Evolutionary conservation across 441 rosid species (phyloP).

Genomic region (Erodium texanum): DNA sequence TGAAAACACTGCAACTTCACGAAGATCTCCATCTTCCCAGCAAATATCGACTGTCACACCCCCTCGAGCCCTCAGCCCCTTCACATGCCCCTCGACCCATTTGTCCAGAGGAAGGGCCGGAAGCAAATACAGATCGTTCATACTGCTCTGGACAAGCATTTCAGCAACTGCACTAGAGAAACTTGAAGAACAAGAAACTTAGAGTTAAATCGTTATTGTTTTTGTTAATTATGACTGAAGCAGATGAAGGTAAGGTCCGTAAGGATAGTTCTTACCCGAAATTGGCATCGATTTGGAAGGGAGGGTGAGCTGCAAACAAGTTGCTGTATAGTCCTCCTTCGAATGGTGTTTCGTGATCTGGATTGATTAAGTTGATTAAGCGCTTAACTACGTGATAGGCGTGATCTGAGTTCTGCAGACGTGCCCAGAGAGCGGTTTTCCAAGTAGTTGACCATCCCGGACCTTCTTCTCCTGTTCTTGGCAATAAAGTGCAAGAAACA

Average conservation of each 20-base stretch:
- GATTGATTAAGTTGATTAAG: slow-evolving; percentile 62
- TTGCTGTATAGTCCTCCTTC: slow-evolving; percentile 86
- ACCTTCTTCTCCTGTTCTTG: slow-evolving; percentile 68
- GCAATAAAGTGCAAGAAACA: background rate
- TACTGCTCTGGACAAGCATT: slow-evolving; percentile 39
- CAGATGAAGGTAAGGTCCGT: background rate
- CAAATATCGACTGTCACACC: slow-evolving; percentile 28
- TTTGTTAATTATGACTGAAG: background rate
- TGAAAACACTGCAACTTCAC: slow-evolving; percentile 46
- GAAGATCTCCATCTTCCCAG: slow-evolving; percentile 53
- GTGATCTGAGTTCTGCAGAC: slow-evolving; percentile 54
- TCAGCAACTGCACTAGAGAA: slow-evolving; percentile 39
- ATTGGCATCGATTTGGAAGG: slow-evolving; percentile 90
- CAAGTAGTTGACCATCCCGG: slow-evolving; percentile 93
- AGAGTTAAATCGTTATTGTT: background rate
- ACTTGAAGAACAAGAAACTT: slow-evolving; percentile 19
- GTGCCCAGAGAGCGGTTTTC: slow-evolving; percentile 89
- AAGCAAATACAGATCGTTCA: slow-evolving; percentile 33
- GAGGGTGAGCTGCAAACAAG: slow-evolving; percentile 90
- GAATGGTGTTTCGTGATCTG: slow-evolving; percentile 42
- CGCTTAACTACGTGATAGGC: slow-evolving; percentile 73
- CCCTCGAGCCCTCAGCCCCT: slow-evolving; percentile 38
- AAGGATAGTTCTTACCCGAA: slow-evolving; percentile 54
- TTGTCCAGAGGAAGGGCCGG: slow-evolving; percentile 38
- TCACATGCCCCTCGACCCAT: slow-evolving; percentile 32